Base-by-base conservation (phyloP, 495 filamentous ascomycete species). In the Clavariopsis aquatica region DNA sequence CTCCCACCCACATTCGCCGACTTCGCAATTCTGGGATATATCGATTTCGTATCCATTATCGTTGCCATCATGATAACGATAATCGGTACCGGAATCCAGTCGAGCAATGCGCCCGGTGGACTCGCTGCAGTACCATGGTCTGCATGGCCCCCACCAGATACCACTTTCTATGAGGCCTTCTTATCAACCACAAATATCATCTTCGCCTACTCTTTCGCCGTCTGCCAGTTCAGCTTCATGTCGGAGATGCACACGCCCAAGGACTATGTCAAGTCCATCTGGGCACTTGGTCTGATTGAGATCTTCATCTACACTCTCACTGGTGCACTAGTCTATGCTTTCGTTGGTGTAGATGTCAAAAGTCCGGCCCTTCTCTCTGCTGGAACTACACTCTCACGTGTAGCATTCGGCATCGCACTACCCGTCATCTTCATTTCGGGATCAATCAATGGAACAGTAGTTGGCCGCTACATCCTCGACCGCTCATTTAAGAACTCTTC, bases 321-420 rank as follows among this genome's bases (percentile, higher is more conserved):
- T 0, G 87, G 85, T 13, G 80, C 85, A 1, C 78, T 92, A 31
- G 85, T 92, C 66, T 96, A 93, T 78, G 78, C 74, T 73, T 95
- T 84, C 70, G 84, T 86, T 34, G 91, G 91, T 24, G 71, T 72
- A 0, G 77, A 78, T 22, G 90, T 93, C 43, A 68, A 76, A 17
- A 85, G 84, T 1, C 90, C 90, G 0, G 89, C 90, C 8, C 80
- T 93, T 0, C 80, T 86, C 13, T 87, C 86, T 0, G 85, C 88
- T 8, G 79, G 83, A 19, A 73, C 77, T 0, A 31, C 83, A 0
- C 73, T 93, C 17, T 81, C 83, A 57, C 91, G 89, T 73, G 74
- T 93, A 36, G 89, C 90, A 1, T 96, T 89, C 69, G 91, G 90
- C 23, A 78, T 94, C 64, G 91, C 90, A 23, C 80, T 90, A 17